A percentile compares a stretch with the other conserved stretches of the same genome.
phyloP scores from a whole-genome alignment of 805 yeast species.

The Yamadazyma kitorensis region DNA sequence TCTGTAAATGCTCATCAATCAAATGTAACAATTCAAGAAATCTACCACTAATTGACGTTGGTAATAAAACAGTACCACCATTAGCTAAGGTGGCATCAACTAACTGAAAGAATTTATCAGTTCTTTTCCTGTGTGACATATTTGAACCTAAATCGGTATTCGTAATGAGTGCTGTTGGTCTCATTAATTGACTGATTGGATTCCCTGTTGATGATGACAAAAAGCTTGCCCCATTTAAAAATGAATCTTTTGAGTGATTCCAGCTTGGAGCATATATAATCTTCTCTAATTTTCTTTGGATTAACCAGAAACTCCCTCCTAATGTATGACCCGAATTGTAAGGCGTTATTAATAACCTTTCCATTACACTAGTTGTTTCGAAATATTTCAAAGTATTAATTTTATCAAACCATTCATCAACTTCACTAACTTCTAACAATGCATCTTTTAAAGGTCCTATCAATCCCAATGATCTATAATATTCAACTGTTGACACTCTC shows the following conservation, averaged over 20 bases:
- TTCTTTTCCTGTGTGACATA: slow-evolving; percentile 58
- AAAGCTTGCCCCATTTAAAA: slow-evolving; percentile 50
- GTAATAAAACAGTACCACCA: slow-evolving; percentile 81
- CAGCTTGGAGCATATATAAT: slow-evolving; percentile 88
- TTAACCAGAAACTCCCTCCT: slow-evolving; percentile 90
- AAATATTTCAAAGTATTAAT: slow-evolving; percentile 70
- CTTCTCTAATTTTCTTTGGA: slow-evolving; percentile 71
- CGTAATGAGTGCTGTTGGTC: slow-evolving; percentile 84
- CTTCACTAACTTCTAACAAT: slow-evolving; percentile 61
- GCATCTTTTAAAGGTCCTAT: slow-evolving; percentile 68
- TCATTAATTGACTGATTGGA: slow-evolving; percentile 58
- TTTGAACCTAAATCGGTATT: slow-evolving; percentile 66
- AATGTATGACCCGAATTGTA: slow-evolving; percentile 88
- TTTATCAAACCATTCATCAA: slow-evolving; percentile 77
- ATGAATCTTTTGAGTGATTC: slow-evolving; percentile 91
- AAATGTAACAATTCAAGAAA: slow-evolving; percentile 74
- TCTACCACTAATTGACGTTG: slow-evolving; percentile 78
- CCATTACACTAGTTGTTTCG: slow-evolving; percentile 64
- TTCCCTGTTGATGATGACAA: slow-evolving; percentile 45
- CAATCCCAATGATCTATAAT: slow-evolving; percentile 68
- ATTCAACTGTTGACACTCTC: slow-evolving; percentile 78
- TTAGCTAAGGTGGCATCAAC: slow-evolving; percentile 64
- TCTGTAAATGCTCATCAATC: slow-evolving; percentile 63
- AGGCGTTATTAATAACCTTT: slow-evolving; percentile 69
- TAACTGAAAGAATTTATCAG: slow-evolving; percentile 59